These are phyloP conservation scores for Claviceps maximensis DNA, from an alignment of 2,329 filamentous ascomycete genomes.

Conservation along the genomic window DNA sequence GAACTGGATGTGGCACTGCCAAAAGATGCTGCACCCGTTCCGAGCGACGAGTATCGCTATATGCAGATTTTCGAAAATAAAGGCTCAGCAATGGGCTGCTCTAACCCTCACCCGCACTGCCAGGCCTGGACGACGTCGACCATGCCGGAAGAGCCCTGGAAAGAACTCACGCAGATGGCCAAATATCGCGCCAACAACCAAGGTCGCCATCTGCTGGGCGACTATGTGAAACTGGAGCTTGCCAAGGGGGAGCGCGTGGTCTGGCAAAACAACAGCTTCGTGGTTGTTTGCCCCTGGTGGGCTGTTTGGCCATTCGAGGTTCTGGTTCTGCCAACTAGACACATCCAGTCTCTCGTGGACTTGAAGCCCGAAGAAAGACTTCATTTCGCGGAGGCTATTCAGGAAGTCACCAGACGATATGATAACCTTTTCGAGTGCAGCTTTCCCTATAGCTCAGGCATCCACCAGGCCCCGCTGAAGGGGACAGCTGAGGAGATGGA, in stretches of 20 bases:
- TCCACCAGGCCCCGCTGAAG: conserved; percentile 86
- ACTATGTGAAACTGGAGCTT: conserved; percentile 75
- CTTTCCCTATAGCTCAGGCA: conserved; percentile 93
- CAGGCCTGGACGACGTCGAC: conserved; percentile 92
- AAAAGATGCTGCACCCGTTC: conserved; percentile 25
- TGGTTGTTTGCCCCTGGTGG: conserved; percentile 95
- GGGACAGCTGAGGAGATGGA: conserved; percentile 74
- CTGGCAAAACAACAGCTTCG: conserved; percentile 73
- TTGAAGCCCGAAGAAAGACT: conserved; percentile 56
- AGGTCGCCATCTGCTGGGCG: conserved; percentile 65
- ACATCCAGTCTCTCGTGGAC: conserved; percentile 76
- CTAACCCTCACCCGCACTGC: conserved; percentile 93
- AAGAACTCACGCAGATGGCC: conserved; percentile 65
- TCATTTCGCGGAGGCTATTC: conserved; percentile 68
- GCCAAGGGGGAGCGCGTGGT: conserved; percentile 75
- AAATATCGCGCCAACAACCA: conserved; percentile 63
- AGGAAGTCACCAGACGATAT: conserved; percentile 80
- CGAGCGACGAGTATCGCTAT: conserved; percentile 72
- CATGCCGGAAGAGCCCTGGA: conserved; percentile 74
- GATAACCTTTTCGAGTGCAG: conserved; percentile 95
- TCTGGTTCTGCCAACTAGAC: conserved; percentile 72
- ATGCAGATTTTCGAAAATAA: conserved; percentile 99
- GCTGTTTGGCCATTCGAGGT: conserved; percentile 95
- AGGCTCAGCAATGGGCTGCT: conserved; percentile 94
- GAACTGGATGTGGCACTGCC: conserved; percentile 26